These are phyloP conservation scores for Kalmusia sp. DNA, from an alignment of 2,329 filamentous ascomycete species.

Conservation along the genomic window DNA sequence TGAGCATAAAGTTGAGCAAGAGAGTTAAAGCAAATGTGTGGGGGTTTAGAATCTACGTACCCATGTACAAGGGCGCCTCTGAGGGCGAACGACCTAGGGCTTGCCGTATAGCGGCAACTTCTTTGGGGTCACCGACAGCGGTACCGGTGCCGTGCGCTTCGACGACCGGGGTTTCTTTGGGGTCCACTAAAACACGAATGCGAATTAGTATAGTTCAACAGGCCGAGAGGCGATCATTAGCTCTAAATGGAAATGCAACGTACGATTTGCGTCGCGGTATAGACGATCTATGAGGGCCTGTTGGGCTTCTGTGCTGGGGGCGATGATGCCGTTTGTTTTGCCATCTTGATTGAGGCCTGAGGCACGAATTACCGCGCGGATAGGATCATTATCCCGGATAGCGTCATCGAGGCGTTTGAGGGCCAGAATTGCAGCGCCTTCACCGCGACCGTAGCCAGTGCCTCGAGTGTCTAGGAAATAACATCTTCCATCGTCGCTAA, in stretches of 20 bases:
- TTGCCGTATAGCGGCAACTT: conserved; percentile 21
- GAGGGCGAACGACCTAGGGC: too few species aligned
- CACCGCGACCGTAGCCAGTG: conserved; percentile 36
- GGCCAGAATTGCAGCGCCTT: conserved; percentile 34
- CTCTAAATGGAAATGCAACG: too few species aligned
- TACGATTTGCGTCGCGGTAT: conserved; percentile 42
- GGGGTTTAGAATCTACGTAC: too few species aligned
- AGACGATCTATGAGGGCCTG: conserved; percentile 7
- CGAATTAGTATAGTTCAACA: too few species aligned
- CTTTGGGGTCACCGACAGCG: conserved; percentile 52
- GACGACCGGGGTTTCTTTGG: conserved; percentile 12
- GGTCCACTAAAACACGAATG: too few species aligned
- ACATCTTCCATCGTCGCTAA: too few species aligned
- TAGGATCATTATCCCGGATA: conserved; percentile 30
- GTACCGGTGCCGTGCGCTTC: conserved; percentile 59
- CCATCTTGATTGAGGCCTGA: conserved; percentile 38
- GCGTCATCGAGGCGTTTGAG: conserved; percentile 34
- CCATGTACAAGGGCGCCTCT: too few species aligned
- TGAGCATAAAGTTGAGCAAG: too few species aligned
- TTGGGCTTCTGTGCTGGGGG: conserved; percentile 11
- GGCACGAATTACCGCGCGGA: conserved; percentile 36
- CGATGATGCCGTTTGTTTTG: conserved; percentile 22
- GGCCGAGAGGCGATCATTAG: not conserved
- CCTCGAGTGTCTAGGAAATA: not conserved
- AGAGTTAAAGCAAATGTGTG: too few species aligned